Percentiles rank a stretch among this genome's conserved stretches.
phyloP scores from a whole-genome alignment of 805 yeast species.

The Saturnispora dispora region DNA sequence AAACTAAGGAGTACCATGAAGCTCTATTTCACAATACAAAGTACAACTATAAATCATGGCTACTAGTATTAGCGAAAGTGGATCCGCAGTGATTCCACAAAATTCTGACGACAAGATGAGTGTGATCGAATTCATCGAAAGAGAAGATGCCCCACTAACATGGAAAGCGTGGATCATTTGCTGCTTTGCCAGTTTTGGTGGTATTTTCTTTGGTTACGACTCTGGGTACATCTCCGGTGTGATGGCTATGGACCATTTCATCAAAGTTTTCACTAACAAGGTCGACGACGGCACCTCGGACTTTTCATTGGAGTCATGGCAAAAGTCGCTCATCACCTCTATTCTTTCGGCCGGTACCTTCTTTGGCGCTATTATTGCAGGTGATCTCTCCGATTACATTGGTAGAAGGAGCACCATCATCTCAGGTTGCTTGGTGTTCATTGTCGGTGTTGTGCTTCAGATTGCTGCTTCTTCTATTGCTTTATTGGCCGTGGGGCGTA shows the following conservation, averaged over 20 bases:
- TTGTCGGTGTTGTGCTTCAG: slow-evolving; percentile 42
- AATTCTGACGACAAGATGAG: not conserved
- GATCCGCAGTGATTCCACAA: not conserved
- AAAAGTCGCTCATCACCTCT: slow-evolving; percentile 51
- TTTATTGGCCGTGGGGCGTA: slow-evolving; percentile 57
- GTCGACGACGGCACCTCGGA: slow-evolving; percentile 25
- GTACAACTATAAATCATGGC: not conserved
- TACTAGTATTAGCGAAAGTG: not conserved
- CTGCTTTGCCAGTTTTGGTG: slow-evolving; percentile 59
- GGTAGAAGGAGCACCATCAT: slow-evolving; percentile 44
- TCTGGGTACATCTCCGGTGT: slow-evolving; percentile 62
- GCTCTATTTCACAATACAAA: not conserved
- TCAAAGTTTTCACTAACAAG: slow-evolving; percentile 22
- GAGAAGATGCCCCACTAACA: slow-evolving; percentile 31
- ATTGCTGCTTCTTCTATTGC: slow-evolving; percentile 37
- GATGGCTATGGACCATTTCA: slow-evolving; percentile 48
- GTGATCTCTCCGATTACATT: slow-evolving; percentile 38
- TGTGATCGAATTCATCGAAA: slow-evolving; percentile 6
- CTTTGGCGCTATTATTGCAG: slow-evolving; percentile 54
- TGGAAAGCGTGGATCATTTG: slow-evolving; percentile 32
- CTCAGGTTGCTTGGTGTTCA: slow-evolving; percentile 35
- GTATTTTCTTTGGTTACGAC: slow-evolving; percentile 59
- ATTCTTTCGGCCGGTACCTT: slow-evolving; percentile 65
- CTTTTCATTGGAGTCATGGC: slow-evolving; percentile 23
- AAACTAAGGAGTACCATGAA: too few species aligned